Base-by-base conservation (phyloP, 805 yeast species). In the Candida incommunis region DNA sequence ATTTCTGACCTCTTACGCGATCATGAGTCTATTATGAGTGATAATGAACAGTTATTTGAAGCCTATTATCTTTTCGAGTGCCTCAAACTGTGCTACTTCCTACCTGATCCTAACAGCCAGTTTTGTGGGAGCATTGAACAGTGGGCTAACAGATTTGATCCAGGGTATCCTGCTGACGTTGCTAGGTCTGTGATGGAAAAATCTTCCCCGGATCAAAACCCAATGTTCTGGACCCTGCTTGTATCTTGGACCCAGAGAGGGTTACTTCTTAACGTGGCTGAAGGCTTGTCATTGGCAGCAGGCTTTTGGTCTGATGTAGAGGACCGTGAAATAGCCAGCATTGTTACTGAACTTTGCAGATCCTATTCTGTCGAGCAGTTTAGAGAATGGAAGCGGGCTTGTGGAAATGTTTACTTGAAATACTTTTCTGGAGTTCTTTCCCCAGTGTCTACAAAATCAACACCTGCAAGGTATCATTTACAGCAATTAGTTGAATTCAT, bases 171-270 rank as follows among this genome's bases (percentile, higher is more conserved):
- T 31, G 37, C n/a, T 7, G 37, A 31, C 18, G 20, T 31, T 13
- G 37, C 37, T 5, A 9, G 37, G n/a, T 5, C 9, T 9, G 37
- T 31, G 18, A 31, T 31, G 37, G 37, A 5, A 11, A 18, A 11
- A 5, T 9, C 37, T 5, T 5, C 13, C 7, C 37, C 37, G n/a
- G 37, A 31, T n/a, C 11, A n/a, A 18, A 31, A 31, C 37, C 37
- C 37, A 7, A 7, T 31, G 37, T 31, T 11, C 37, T 31, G 37
- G 37, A 31, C 37, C n/a, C 37, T 31, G 37, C 37, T 31, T 5
- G 20, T 31, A 18, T 31, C 37, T 11, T 31, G 37, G 37, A 18
- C 37, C 7, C 37, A 31, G 11, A 11, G 18, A 7, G 37, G 37
- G 4, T 16, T 31, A 18, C 18, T 31, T 7, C 9, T 5, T 9